Evolutionary conservation across 805 yeast species (phyloP).

Genomic region (Cyberlindnera nakhonratchasimensis): DNA sequence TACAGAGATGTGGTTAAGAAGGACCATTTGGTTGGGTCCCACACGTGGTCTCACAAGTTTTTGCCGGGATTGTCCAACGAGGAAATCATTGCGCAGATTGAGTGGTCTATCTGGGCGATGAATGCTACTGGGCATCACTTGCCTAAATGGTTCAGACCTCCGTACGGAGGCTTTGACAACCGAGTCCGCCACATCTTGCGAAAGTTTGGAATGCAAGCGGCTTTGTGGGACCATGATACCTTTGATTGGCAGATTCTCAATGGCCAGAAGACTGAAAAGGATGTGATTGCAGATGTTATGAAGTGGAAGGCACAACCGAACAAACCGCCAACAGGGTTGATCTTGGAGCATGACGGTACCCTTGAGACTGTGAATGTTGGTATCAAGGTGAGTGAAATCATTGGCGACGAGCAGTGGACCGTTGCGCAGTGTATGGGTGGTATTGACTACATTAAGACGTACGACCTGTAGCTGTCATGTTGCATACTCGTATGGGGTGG

Average conservation of each 20-base stretch:
- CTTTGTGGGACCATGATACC: slow-evolving; percentile 88
- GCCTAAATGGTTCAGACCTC: slow-evolving; percentile 95
- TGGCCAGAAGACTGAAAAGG: slow-evolving; percentile 46
- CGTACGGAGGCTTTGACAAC: slow-evolving; percentile 92
- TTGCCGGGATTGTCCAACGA: slow-evolving; percentile 77
- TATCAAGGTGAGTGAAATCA: slow-evolving; percentile 49
- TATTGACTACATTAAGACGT: slow-evolving; percentile 22
- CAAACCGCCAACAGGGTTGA: slow-evolving; percentile 49
- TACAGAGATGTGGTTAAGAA: slow-evolving; percentile 49
- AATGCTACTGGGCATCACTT: slow-evolving; percentile 85
- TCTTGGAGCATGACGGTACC: slow-evolving; percentile 84
- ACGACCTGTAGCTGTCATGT: slow-evolving; percentile 1
- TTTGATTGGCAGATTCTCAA: slow-evolving; percentile 81
- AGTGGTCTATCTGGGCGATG: slow-evolving; percentile 98
- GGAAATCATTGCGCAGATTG: slow-evolving; percentile 79
- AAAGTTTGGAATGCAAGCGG: slow-evolving; percentile 84
- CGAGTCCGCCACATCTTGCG: slow-evolving; percentile 75
- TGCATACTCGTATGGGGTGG: too few relatives aligned
- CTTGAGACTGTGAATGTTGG: slow-evolving; percentile 66
- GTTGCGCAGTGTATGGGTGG: slow-evolving; percentile 55
- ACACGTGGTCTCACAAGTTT: slow-evolving; percentile 90
- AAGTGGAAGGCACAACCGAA: slow-evolving; percentile 41
- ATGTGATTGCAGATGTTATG: slow-evolving; percentile 53
- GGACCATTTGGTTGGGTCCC: slow-evolving; percentile 84
- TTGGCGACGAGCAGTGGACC: slow-evolving; percentile 63